These are phyloP conservation scores for Firmiana major DNA, from an alignment of 345 rosid genomes.

Conservation along the genomic window DNA sequence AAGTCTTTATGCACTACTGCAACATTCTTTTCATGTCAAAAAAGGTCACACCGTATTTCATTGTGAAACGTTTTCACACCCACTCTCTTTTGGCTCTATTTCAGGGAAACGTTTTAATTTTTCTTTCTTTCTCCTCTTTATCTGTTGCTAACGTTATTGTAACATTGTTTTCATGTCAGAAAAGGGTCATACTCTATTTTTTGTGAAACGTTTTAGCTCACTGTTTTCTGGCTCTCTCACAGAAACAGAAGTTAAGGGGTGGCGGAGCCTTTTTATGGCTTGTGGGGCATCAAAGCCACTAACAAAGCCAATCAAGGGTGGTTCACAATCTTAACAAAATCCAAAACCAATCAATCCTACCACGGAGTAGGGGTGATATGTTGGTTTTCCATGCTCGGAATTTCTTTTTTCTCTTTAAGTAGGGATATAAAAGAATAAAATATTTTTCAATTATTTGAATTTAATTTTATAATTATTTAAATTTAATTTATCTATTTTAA, in stretches of 20 bases:
- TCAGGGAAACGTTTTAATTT: neutral
- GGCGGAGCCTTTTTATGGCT: neutral
- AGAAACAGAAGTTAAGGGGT: neutral
- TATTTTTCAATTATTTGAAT: too few species aligned
- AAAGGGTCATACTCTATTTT: neutral
- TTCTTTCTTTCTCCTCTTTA: neutral
- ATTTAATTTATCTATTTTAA: too few species aligned
- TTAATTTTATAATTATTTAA: too few species aligned
- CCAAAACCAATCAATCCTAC: slow-evolving; percentile 8
- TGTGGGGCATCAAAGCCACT: slow-evolving; percentile 42
- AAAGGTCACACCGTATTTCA: neutral
- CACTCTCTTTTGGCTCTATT: neutral
- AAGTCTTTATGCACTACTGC: neutral
- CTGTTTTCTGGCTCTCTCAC: neutral
- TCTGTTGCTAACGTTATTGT: neutral
- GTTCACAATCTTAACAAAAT: slow-evolving; percentile 22
- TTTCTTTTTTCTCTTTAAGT: slow-evolving; percentile 22
- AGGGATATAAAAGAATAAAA: too few species aligned
- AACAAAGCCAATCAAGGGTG: neutral
- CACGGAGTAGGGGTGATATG: slow-evolving; percentile 1
- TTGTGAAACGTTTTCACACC: neutral
- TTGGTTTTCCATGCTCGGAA: slow-evolving; percentile 26
- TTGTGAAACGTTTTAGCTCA: neutral
- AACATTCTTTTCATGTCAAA: slow-evolving; percentile 2
- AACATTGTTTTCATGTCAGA: neutral